Evolutionary conservation across 371 early-diverging fungal species (phyloP).

Genomic region (Zancudomyces culisetae): DNA sequence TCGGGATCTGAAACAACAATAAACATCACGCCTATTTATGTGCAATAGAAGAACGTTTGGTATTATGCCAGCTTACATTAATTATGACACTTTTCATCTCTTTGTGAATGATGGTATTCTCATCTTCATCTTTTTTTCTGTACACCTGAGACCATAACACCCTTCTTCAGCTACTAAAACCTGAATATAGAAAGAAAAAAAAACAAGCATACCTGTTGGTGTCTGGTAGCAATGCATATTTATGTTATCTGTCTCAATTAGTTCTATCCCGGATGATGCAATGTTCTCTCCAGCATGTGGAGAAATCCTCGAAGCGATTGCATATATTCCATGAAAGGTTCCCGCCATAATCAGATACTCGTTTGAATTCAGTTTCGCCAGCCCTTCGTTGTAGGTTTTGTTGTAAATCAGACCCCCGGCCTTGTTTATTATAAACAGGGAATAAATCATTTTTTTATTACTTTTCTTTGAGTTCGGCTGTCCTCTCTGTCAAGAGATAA

Average conservation of each 20-base stretch:
- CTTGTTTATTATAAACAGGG: constrained; percentile 88
- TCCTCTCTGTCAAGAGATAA: too few species aligned
- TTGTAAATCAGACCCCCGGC: constrained; percentile 91
- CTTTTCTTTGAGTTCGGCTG: too few species aligned
- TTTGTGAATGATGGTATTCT: too few species aligned
- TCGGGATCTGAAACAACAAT: constrained; percentile 64
- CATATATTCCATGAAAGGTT: constrained; percentile 93
- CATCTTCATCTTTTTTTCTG: too few species aligned
- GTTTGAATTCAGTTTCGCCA: constrained; percentile 69
- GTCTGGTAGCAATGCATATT: constrained; percentile 83
- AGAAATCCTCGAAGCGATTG: constrained; percentile 84
- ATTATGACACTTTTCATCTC: too few species aligned
- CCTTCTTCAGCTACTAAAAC: not conserved
- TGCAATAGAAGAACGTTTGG: too few species aligned
- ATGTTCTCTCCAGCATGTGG: constrained; percentile 29
- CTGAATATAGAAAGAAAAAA: not conserved
- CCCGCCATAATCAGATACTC: constrained; percentile 93
- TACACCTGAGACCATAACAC: not conserved
- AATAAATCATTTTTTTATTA: constrained; percentile 79
- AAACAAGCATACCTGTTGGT: constrained; percentile 48
- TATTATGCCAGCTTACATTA: too few species aligned
- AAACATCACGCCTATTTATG: constrained; percentile 68
- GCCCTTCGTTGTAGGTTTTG: constrained; percentile 64
- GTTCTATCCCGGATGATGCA: constrained; percentile 56
- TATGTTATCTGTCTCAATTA: constrained; percentile 78